A percentile compares a stretch with the other conserved stretches of the same genome.
Conservation (phyloP, 345 rosid species). For the Corchorus olitorius region DNA sequence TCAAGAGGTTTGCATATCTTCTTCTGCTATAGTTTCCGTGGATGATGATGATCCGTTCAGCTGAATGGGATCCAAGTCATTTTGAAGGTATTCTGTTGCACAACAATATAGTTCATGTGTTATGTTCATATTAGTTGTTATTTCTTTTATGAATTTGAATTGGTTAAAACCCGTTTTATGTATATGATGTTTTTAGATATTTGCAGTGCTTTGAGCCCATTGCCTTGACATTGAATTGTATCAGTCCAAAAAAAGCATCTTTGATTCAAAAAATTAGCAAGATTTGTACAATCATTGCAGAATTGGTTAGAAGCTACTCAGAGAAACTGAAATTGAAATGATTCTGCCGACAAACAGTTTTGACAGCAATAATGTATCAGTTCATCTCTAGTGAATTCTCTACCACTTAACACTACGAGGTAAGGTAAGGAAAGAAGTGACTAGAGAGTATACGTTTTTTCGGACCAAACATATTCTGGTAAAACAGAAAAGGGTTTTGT, state of each 20-base stretch:
- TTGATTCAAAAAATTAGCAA: neutral
- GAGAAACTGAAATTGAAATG: neutral
- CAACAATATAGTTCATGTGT: neutral
- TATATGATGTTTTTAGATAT: neutral
- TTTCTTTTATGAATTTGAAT: neutral
- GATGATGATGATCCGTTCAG: conserved; percentile 38
- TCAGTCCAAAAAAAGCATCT: neutral
- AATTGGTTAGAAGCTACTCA: neutral
- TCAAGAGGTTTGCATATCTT: conserved; percentile 35
- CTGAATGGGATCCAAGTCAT: conserved; percentile 1
- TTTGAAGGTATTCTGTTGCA: too few relatives aligned
- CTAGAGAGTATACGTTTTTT: neutral
- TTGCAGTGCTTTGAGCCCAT: neutral
- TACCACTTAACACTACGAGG: neutral
- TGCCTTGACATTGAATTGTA: neutral
- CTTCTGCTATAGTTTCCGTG: conserved; percentile 17
- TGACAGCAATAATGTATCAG: neutral
- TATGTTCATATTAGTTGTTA: neutral
- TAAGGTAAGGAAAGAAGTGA: neutral
- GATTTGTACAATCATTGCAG: neutral
- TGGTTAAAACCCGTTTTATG: neutral
- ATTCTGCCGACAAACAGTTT: neutral
- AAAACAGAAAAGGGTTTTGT: neutral
- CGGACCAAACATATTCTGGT: neutral
- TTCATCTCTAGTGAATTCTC: neutral